Conservation (phyloP, 1,284 basidiomycete genomes). For the Rhodotorula sp. region DNA sequence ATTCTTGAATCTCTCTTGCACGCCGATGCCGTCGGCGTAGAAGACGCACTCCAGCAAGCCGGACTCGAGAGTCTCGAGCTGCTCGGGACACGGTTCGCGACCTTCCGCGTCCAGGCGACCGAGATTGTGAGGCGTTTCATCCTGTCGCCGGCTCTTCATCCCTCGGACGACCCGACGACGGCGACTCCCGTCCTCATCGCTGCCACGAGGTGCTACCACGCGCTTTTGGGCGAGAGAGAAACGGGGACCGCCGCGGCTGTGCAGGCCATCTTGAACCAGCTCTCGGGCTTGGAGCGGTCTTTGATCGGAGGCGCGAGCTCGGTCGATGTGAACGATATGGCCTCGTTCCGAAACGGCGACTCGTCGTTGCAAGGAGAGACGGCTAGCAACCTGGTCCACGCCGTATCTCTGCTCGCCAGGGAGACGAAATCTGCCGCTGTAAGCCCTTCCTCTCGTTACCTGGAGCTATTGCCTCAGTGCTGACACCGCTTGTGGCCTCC, state of each 20-base stretch:
- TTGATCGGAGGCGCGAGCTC: neutral
- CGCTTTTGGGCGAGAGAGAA: neutral
- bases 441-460: constrained; percentile 21
- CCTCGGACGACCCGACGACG: constrained; percentile 1
- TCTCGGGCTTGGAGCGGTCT: constrained; percentile 4
- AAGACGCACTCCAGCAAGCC: constrained; percentile 11
- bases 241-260: constrained; percentile 9
- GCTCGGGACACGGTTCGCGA: neutral
- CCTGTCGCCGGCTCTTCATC: constrained; percentile 5
- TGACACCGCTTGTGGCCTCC: neutral
- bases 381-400: constrained; percentile 44
- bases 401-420: constrained; percentile 76
- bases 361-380: neutral
- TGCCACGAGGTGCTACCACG: neutral
- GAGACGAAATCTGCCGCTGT: constrained; percentile 80
- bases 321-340: neutral
- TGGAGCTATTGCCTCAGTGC: neutral
- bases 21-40: constrained; percentile 8
- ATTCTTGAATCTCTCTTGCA: constrained; percentile 22
- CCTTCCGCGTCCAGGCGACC: neutral
- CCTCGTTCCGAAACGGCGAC: neutral
- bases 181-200: neutral
- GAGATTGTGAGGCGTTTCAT: constrained; percentile 12
- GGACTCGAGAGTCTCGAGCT: constrained; percentile 8
- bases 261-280: constrained; percentile 37